phyloP scores from a whole-genome alignment of 139 green algal genomes.

The Pleodorina starrii region DNA sequence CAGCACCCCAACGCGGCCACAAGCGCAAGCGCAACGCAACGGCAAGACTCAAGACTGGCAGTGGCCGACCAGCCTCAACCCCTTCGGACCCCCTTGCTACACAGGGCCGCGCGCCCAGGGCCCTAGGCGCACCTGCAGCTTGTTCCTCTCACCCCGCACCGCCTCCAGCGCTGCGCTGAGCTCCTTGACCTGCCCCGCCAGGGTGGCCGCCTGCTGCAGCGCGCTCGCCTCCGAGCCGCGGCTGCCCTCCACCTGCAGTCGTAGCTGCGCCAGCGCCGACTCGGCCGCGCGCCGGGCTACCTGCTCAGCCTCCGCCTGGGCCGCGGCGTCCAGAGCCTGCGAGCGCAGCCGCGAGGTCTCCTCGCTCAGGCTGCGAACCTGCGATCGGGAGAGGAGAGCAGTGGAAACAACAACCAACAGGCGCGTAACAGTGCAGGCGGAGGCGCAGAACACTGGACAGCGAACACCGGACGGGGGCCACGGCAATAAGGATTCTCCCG shows the following conservation, averaged over 20 bases:
- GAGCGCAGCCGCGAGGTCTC: constrained; percentile 46
- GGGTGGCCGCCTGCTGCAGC: constrained; percentile 40
- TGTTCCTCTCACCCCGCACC: constrained; percentile 44
- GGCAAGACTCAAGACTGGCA: too few relatives aligned
- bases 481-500: too few relatives aligned
- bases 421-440: too few relatives aligned
- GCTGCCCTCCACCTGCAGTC: constrained; percentile 43
- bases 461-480: too few relatives aligned
- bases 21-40: too few relatives aligned
- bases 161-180: constrained; percentile 26
- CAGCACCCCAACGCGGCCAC: too few relatives aligned
- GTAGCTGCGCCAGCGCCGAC: constrained; percentile 35
- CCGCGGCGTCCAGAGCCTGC: constrained; percentile 38
- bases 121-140: constrained; percentile 47
- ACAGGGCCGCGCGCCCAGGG: not conserved
- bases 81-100: not conserved
- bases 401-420: too few relatives aligned
- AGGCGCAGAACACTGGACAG: too few relatives aligned
- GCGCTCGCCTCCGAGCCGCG: constrained; percentile 30
- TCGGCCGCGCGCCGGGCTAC: constrained; percentile 32
- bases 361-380: constrained; percentile 53
- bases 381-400: not conserved
- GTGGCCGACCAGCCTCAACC: too few relatives aligned
- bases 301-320: constrained; percentile 51
- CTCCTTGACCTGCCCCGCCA: constrained; percentile 44